Conservation (phyloP, 768 basidiomycete genomes). For the Cystoderma amianthinum region DNA sequence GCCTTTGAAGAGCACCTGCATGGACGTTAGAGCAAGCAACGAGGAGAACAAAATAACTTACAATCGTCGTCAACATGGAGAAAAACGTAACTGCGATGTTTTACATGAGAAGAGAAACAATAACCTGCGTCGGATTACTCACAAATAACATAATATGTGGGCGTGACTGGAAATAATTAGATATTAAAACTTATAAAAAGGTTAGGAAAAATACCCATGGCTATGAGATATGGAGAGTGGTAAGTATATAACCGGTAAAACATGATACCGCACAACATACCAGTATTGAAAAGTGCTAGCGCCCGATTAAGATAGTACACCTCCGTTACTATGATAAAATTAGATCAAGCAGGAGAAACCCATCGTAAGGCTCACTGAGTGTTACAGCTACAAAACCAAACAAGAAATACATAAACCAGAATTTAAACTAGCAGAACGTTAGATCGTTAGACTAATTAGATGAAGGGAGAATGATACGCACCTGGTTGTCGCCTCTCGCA, state of each 20-base stretch:
- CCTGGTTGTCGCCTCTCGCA: constrained; percentile 73
- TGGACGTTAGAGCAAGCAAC: neutral
- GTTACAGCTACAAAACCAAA: constrained; percentile 80
- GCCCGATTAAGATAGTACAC: constrained; percentile 96
- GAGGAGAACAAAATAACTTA: constrained; percentile 25
- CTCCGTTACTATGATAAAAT: constrained; percentile 56
- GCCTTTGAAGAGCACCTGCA: constrained; percentile 83
- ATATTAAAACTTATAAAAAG: constrained; percentile 7
- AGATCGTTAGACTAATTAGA: too few species aligned
- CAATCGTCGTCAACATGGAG: constrained; percentile 79
- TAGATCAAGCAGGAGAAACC: constrained; percentile 4
- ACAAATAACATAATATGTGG: constrained; percentile 86
- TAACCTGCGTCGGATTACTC: constrained; percentile 13
- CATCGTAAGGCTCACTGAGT: constrained; percentile 44
- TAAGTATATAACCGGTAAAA: constrained; percentile 1
- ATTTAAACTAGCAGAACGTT: constrained; percentile 81
- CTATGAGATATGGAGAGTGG: constrained; percentile 21
- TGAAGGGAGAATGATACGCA: constrained; percentile 24
- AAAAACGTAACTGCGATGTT: constrained; percentile 63
- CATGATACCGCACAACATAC: constrained; percentile 27
- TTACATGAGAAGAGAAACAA: constrained; percentile 7
- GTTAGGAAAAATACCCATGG: constrained; percentile 47
- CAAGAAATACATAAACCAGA: constrained; percentile 90
- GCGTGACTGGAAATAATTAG: constrained; percentile 52
- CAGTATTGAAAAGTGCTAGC: constrained; percentile 91